phyloP scores from a whole-genome alignment of 441 rosid species.

The Sinapis alba region DNA sequence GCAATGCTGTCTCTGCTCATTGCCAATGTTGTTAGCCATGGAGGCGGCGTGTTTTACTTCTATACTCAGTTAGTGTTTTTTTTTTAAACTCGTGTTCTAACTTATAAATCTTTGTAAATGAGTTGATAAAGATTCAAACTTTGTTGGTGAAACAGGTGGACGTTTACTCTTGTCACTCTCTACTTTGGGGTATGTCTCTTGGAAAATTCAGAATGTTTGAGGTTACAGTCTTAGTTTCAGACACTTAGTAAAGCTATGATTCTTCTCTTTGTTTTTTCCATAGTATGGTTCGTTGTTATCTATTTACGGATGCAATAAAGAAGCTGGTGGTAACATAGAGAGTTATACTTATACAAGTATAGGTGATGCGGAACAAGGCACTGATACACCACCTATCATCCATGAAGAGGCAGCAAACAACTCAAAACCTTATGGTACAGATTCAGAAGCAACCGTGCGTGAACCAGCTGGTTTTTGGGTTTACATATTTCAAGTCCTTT shows the following conservation, averaged over 20 bases:
- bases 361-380: conserved; percentile 60
- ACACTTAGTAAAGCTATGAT: conserved; percentile 14
- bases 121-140: background rate
- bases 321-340: conserved; percentile 36
- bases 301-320: conserved; percentile 54
- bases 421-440: conserved; percentile 39
- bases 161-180: conserved; percentile 79
- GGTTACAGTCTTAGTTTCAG: conserved; percentile 5
- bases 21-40: conserved; percentile 51
- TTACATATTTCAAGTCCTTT: conserved; percentile 69
- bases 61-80: conserved; percentile 84
- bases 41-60: conserved; percentile 75
- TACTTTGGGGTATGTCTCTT: conserved; percentile 68
- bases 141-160: conserved; percentile 70
- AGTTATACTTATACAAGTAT: conserved; percentile 27
- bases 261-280: background rate
- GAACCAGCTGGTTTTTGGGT: conserved; percentile 54
- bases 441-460: conserved; percentile 31
- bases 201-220: too few relatives aligned
- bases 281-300: conserved; percentile 78
- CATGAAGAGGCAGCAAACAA: conserved; percentile 21
- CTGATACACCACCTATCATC: conserved; percentile 54
- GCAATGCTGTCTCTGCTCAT: conserved; percentile 61
- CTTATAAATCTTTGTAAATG: background rate
- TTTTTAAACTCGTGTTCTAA: background rate